These are phyloP conservation scores for Kwoniella bestiolae DNA, from an alignment of 768 basidiomycete species.

Conservation along the genomic window DNA sequence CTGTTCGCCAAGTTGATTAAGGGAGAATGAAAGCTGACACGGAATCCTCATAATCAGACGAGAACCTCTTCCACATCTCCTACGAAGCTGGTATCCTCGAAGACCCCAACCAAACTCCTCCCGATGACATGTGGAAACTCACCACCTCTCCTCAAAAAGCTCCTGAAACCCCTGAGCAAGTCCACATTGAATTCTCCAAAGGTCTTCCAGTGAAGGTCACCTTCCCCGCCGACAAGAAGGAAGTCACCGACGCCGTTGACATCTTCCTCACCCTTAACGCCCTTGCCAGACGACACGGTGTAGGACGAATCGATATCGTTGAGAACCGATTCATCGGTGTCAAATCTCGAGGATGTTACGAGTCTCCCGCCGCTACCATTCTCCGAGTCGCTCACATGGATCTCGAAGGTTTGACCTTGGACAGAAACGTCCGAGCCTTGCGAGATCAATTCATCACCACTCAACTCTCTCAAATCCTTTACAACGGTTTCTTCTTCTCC, in stretches of 20 bases:
- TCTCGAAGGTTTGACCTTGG: slow-evolving; percentile 94
- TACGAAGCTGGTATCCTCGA: slow-evolving; percentile 99
- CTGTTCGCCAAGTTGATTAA: no score
- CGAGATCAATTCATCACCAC: slow-evolving; percentile 94
- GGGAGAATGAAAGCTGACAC: no score
- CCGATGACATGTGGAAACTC: slow-evolving; percentile 98
- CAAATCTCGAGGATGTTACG: slow-evolving; percentile 99
- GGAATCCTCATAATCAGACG: no score
- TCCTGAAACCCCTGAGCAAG: slow-evolving; percentile 74
- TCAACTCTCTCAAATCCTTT: slow-evolving; percentile 85
- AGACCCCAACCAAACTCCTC: slow-evolving; percentile 92
- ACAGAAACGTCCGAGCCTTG: slow-evolving; percentile 91
- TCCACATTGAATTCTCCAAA: slow-evolving; percentile 80
- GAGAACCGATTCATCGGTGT: slow-evolving; percentile 99
- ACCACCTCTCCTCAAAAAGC: slow-evolving; percentile 81
- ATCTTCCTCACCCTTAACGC: slow-evolving; percentile 90
- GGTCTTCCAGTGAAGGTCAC: slow-evolving; percentile 86
- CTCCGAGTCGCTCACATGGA: slow-evolving; percentile 94
- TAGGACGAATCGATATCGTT: slow-evolving; percentile 97
- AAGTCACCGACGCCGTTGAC: slow-evolving; percentile 88
- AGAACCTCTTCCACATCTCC: slow-evolving; percentile 99
- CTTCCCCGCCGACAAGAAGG: slow-evolving; percentile 62
- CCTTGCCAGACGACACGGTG: slow-evolving; percentile 89
- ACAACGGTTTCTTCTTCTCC: slow-evolving; percentile 99
- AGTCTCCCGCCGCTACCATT: slow-evolving; percentile 95